Percentiles rank a stretch among this genome's conserved stretches.
phyloP scores from a whole-genome alignment of 2,329 filamentous ascomycete species.

The Pestalotiopsis sp. region DNA sequence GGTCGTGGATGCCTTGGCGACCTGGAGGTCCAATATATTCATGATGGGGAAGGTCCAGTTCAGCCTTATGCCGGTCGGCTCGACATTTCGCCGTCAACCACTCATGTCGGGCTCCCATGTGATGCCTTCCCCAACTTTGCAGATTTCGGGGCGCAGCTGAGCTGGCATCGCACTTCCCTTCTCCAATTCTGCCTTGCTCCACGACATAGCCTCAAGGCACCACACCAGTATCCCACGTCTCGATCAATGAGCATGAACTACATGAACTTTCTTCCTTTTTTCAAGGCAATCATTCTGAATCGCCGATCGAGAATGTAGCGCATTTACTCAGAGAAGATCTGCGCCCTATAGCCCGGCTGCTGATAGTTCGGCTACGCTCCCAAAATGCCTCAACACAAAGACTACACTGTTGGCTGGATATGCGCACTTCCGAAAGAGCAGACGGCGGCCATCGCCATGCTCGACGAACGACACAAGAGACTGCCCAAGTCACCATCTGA shows the following conservation, averaged over 20 bases:
- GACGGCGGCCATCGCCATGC: slow-evolving; percentile 20
- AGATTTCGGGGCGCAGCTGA: not conserved
- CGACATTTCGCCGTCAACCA: not conserved
- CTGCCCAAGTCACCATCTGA: not conserved
- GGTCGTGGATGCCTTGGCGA: not conserved
- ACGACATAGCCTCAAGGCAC: no score
- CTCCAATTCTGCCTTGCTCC: not conserved
- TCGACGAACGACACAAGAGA: slow-evolving; percentile 5
- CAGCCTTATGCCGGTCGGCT: not conserved
- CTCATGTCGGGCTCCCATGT: not conserved
- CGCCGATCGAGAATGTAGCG: no score
- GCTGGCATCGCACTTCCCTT: not conserved
- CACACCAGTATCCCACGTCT: no score
- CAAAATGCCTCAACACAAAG: slow-evolving; percentile 1
- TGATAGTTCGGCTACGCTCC: no score
- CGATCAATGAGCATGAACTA: no score
- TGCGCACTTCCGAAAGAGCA: slow-evolving; percentile 20
- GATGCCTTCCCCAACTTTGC: not conserved
- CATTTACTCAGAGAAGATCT: no score
- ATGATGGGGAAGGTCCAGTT: not conserved
- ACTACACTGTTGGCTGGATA: slow-evolving; percentile 21
- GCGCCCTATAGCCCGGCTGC: no score
- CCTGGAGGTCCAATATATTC: not conserved
- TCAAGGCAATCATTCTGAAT: no score
- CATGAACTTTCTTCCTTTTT: no score